These are phyloP conservation scores for Kodamaea arcana DNA, from an alignment of 1,139 yeast species.

Conservation along the genomic window DNA sequence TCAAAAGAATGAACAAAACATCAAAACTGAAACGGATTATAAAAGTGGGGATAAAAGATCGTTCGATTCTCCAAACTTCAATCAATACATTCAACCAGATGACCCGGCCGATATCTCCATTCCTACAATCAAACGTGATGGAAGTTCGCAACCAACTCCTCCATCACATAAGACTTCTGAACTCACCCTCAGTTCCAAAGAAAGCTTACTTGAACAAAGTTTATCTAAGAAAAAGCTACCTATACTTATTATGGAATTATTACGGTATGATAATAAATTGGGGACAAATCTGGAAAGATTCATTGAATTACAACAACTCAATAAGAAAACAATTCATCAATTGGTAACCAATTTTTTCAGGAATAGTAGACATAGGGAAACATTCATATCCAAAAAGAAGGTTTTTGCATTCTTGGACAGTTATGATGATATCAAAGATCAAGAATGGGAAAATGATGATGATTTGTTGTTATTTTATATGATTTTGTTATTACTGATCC, in stretches of 20 bases:
- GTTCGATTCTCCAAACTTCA: background rate
- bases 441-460: slow-evolving; percentile 49
- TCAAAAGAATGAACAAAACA: background rate
- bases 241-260: slow-evolving; percentile 14
- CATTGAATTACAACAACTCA: slow-evolving; percentile 18
- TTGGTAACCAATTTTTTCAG: slow-evolving; percentile 34
- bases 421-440: slow-evolving; percentile 27
- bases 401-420: slow-evolving; percentile 27
- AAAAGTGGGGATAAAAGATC: background rate
- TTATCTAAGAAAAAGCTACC: slow-evolving; percentile 30
- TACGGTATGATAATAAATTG: slow-evolving; percentile 23
- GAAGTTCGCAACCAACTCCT: background rate
- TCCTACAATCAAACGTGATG: background rate
- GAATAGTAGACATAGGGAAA: slow-evolving; percentile 25
- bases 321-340: slow-evolving; percentile 21
- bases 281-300: slow-evolving; percentile 20
- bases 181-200: slow-evolving; percentile 3
- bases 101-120: background rate
- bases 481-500: slow-evolving; percentile 39
- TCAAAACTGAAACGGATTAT: background rate
- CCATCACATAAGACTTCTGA: background rate
- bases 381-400: slow-evolving; percentile 27
- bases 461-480: slow-evolving; percentile 44
- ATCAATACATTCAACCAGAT: background rate
- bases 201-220: slow-evolving; percentile 22